phyloP scores from a whole-genome alignment of 495 filamentous ascomycete genomes.

The Xylaria acuta region DNA sequence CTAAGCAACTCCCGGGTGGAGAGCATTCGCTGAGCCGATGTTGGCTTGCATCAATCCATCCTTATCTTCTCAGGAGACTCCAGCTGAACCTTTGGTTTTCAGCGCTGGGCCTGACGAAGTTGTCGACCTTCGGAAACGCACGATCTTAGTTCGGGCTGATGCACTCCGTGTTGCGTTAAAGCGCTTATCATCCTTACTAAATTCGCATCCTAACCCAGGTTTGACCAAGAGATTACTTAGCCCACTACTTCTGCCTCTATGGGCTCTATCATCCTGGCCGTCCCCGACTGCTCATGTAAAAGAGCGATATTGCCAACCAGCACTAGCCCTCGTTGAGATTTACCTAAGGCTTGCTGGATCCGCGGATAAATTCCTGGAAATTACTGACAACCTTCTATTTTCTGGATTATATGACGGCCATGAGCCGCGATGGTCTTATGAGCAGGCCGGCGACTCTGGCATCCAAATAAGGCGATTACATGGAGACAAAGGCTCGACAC shows the following conservation, averaged over 20 bases:
- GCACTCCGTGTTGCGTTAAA: constrained; percentile 58
- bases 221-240: constrained; percentile 72
- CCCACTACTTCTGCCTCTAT: constrained; percentile 70
- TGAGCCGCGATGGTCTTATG: constrained; percentile 47
- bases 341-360: constrained; percentile 55
- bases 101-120: constrained; percentile 39
- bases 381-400: constrained; percentile 52
- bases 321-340: constrained; percentile 51
- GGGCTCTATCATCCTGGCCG: constrained; percentile 68
- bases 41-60: constrained; percentile 66
- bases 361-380: constrained; percentile 45
- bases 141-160: constrained; percentile 48
- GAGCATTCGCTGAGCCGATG: constrained; percentile 69
- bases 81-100: constrained; percentile 28
- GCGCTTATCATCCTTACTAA: constrained; percentile 62
- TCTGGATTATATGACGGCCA: constrained; percentile 41
- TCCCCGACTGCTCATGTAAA: constrained; percentile 30
- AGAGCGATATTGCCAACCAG: constrained; percentile 45
- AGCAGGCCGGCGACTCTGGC: constrained; percentile 31
- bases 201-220: constrained; percentile 74
- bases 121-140: constrained; percentile 48
- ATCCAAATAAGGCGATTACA: constrained; percentile 37
- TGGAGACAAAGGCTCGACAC: constrained; percentile 10
- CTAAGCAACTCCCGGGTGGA: constrained; percentile 69
- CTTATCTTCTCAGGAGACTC: constrained; percentile 32